Percentiles rank a stretch among this genome's conserved stretches.
These are phyloP conservation scores for Xylariales sp. DNA, from an alignment of 2,329 filamentous ascomycete genomes.

Conservation along the genomic window DNA sequence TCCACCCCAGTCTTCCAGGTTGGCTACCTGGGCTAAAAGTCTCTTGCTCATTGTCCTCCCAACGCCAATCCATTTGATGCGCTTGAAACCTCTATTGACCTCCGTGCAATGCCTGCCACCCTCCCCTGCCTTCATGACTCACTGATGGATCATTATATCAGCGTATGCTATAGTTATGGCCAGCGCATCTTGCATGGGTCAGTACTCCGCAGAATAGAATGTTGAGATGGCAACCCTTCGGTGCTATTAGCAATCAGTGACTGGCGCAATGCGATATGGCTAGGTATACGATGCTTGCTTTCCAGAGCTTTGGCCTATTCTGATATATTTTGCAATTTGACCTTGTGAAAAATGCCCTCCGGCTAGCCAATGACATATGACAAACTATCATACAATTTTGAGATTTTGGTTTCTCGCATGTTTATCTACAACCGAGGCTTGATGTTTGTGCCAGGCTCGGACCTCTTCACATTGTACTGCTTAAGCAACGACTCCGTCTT, in stretches of 20 bases:
- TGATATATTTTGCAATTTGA: background rate
- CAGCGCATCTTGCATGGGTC: conserved; percentile 2
- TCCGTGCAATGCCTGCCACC: conserved; percentile 2
- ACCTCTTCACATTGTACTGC: conserved; percentile 44
- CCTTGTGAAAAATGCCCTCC: no score
- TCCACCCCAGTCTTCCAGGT: background rate
- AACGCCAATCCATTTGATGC: background rate
- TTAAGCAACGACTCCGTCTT: conserved; percentile 63
- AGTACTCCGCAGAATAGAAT: background rate
- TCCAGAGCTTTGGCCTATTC: no score
- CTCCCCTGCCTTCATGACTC: no score
- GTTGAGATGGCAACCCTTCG: background rate
- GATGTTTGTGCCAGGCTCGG: conserved; percentile 50
- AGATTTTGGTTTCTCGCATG: no score
- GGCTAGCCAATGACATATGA: no score
- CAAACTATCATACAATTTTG: no score
- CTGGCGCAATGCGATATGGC: no score
- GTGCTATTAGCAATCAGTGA: no score
- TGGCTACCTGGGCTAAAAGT: no score
- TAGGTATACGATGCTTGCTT: no score
- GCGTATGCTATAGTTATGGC: background rate
- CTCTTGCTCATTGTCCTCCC: conserved; percentile 5
- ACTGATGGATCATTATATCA: background rate
- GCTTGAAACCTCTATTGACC: background rate
- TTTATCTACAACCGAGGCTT: conserved; percentile 36